phyloP scores from a whole-genome alignment of 2,329 filamentous ascomycete genomes.

The Neopestalotiopsis clavispora region DNA sequence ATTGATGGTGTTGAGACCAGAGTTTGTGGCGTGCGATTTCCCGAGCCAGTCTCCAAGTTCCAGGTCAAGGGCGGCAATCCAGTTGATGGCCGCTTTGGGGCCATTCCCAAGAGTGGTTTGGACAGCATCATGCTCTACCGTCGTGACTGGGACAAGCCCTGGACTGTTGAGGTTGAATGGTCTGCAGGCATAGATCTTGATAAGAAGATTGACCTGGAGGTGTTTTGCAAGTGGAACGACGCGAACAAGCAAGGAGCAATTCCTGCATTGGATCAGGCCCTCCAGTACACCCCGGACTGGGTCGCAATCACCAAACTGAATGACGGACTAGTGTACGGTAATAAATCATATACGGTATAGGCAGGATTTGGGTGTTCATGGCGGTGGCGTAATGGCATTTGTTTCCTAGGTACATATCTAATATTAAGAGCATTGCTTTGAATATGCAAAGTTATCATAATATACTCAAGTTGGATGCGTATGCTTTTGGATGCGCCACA shows the following conservation, averaged over 20 bases:
- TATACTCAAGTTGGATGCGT: too few species aligned
- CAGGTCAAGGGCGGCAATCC: conserved; percentile 63
- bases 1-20: conserved; percentile 78
- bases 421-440: background rate
- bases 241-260: conserved; percentile 48
- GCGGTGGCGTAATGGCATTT: background rate
- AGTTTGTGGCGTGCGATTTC: conserved; percentile 76
- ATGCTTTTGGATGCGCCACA: too few species aligned
- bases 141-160: conserved; percentile 76
- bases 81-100: conserved; percentile 29
- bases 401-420: background rate
- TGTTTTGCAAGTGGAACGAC: conserved; percentile 88
- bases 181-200: conserved; percentile 48
- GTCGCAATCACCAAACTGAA: conserved; percentile 55
- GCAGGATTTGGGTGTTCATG: background rate
- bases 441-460: background rate
- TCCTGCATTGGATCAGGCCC: conserved; percentile 82
- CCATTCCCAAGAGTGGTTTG: conserved; percentile 57
- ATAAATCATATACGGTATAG: conserved; percentile 11
- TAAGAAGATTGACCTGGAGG: conserved; percentile 60
- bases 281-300: conserved; percentile 80
- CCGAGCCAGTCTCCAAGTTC: conserved; percentile 72
- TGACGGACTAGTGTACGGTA: conserved; percentile 12
- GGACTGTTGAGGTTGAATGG: conserved; percentile 67
- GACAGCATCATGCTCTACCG: conserved; percentile 80